Percentiles rank a stretch among this genome's conserved stretches.
Conservation (phyloP, 805 yeast genomes). For the Spathaspora passalidarum region DNA sequence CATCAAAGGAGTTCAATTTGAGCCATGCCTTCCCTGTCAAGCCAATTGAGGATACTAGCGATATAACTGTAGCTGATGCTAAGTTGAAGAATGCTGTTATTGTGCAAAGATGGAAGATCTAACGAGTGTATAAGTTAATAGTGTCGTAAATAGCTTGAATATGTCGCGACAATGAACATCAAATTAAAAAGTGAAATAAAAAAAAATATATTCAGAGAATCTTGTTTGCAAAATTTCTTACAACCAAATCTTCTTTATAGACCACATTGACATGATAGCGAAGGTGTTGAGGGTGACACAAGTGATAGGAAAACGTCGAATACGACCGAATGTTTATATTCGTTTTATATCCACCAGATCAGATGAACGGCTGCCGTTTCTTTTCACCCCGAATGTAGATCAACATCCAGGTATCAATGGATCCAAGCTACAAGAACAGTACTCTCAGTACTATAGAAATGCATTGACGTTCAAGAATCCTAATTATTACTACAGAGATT, state of each 20-base stretch:
- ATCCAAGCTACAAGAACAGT: not conserved
- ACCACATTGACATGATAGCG: not conserved
- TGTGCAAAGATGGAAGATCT: conserved; percentile 72
- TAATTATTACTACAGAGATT: not conserved
- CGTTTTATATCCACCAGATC: not conserved
- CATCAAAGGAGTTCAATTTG: conserved; percentile 56
- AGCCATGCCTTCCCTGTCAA: conserved; percentile 82
- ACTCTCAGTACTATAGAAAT: not conserved
- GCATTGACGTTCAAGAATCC: not conserved
- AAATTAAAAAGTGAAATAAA: not conserved
- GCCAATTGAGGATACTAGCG: conserved; percentile 54
- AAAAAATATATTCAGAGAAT: not conserved
- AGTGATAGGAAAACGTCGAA: not conserved
- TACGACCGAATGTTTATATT: not conserved
- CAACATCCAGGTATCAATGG: not conserved
- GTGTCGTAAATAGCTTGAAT: no score
- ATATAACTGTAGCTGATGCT: conserved; percentile 64
- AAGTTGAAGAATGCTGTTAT: conserved; percentile 81
- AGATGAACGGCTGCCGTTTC: not conserved
- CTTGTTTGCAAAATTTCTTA: not conserved
- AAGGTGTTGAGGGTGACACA: not conserved
- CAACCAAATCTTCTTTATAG: not conserved
- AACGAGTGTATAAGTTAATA: conserved; percentile 15
- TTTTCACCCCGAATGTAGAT: not conserved
- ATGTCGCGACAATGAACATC: not conserved